phyloP scores from a whole-genome alignment of 2,329 filamentous ascomycete genomes.

The Mariannaea elegans region DNA sequence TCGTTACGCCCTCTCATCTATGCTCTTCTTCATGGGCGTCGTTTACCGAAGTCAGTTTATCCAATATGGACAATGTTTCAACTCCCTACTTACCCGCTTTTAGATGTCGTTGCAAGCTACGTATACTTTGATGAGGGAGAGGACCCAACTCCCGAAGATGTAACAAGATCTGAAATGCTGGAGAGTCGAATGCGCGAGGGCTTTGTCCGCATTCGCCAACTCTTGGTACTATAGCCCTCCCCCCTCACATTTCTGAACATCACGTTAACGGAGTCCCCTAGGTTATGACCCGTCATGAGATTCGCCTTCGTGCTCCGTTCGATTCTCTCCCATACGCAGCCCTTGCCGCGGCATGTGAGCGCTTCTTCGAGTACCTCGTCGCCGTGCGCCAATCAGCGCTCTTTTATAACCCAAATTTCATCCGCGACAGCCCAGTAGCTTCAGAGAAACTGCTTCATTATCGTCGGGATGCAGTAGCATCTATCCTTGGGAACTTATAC shows the following conservation, averaged over 20 bases:
- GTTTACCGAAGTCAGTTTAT: constrained; percentile 59
- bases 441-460: constrained; percentile 58
- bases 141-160: constrained; percentile 60
- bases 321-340: constrained; percentile 64
- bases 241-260: not conserved
- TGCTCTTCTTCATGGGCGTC: constrained; percentile 66
- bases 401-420: constrained; percentile 64
- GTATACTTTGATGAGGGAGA: constrained; percentile 66
- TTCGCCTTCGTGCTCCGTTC: constrained; percentile 66
- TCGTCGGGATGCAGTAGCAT: constrained; percentile 65
- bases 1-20: constrained; percentile 61
- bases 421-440: constrained; percentile 59
- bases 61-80: not conserved
- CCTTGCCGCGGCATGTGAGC: constrained; percentile 63
- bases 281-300: constrained; percentile 65
- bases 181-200: constrained; percentile 68
- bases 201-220: constrained; percentile 65
- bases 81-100: constrained; percentile 4
- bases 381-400: constrained; percentile 65
- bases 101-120: constrained; percentile 62
- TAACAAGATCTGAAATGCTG: constrained; percentile 63
- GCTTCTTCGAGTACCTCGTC: constrained; percentile 68
- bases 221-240: constrained; percentile 51
- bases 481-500: constrained; percentile 66
- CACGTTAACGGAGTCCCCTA: constrained; percentile 24